Evolutionary conservation across 23 red algal species (phyloP), one percentile per base, ranked within the genome.

Genomic region (Gracilaria domingensis): DNA sequence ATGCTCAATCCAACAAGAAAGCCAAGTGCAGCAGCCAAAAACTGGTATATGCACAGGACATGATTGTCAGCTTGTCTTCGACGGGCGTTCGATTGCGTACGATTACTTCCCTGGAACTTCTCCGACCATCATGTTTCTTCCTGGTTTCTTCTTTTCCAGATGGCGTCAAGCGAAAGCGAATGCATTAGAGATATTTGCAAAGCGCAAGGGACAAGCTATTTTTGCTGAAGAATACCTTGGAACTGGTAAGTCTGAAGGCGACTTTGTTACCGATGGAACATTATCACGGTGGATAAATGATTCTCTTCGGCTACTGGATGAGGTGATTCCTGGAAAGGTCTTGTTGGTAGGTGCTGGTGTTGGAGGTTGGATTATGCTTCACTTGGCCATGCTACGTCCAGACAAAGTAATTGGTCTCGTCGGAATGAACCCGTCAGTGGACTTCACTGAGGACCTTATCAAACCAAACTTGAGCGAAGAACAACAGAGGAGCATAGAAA

Each of bases 311-410:
- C 30, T 99, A 33, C 26, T 99, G 13, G 93, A 98, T 62, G 25
- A 84, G 49, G 87, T 93, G 11, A 34, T 98, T 23, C 67, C 38
- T 9, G 81, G 79, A 25, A 60, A 83, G 38, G 81, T 86, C 8
- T 33, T 81, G 71, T 88, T 96, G n/a, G 90, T 96, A 7, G 64
- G 92, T 8, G 97, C 94, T 29, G 95, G 94, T 59, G 86, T 99
- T 55, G 97, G 97, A 38, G 94, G 91, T 33, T 99, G 97, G 97
- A 94, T 99, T 17, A 89, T 86, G 85, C 87, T 99, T 67, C 89
- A 96, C 30, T 80, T 96, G 11, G 92, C 97, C 25, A 76, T 95
- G 81, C 9, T 54, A 61, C 51, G 93, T 33, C 93, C 94, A 23
- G 57, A 96, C 13, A 51, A 81, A 32, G 89, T 99, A 0, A 57